A percentile compares a stretch with the other conserved stretches of the same genome.
phyloP scores from a whole-genome alignment of 768 basidiomycete genomes.

The Boletus coccyginus region DNA sequence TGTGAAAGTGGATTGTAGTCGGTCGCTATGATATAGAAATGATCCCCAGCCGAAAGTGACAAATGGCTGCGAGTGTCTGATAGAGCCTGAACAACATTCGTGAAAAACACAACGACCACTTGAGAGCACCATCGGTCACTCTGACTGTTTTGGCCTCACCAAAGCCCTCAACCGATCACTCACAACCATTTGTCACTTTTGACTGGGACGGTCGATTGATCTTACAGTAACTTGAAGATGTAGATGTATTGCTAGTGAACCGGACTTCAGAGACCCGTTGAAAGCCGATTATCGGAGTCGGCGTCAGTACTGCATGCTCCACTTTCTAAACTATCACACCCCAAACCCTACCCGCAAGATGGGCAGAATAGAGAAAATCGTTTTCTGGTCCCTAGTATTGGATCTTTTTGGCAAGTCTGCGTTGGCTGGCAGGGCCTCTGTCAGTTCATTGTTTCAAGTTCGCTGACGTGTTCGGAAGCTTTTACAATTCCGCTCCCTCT shows the following conservation, averaged over 20 bases:
- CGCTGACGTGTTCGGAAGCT: slow-evolving; percentile 43
- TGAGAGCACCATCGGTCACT: no score
- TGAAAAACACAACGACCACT: no score
- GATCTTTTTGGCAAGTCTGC: slow-evolving; percentile 68
- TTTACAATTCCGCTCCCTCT: slow-evolving; percentile 96
- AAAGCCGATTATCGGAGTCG: not conserved
- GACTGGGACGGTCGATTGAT: no score
- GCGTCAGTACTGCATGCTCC: not conserved
- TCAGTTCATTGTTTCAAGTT: not conserved
- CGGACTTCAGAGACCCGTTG: not conserved
- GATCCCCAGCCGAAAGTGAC: no score
- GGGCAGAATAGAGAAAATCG: slow-evolving; percentile 71
- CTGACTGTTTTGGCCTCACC: no score
- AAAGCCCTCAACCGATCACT: no score
- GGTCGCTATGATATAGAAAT: not conserved
- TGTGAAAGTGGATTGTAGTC: slow-evolving; percentile 1
- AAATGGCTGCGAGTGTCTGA: no score
- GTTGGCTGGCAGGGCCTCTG: not conserved
- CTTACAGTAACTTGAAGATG: not conserved
- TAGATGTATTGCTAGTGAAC: not conserved
- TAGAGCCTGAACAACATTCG: no score
- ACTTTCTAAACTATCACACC: not conserved
- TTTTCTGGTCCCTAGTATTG: slow-evolving; percentile 87
- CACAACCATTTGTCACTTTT: no score
- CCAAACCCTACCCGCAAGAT: slow-evolving; percentile 33